Evolutionary conservation across 768 basidiomycete genomes (phyloP).

Genomic region (Multifurca ochricompacta): DNA sequence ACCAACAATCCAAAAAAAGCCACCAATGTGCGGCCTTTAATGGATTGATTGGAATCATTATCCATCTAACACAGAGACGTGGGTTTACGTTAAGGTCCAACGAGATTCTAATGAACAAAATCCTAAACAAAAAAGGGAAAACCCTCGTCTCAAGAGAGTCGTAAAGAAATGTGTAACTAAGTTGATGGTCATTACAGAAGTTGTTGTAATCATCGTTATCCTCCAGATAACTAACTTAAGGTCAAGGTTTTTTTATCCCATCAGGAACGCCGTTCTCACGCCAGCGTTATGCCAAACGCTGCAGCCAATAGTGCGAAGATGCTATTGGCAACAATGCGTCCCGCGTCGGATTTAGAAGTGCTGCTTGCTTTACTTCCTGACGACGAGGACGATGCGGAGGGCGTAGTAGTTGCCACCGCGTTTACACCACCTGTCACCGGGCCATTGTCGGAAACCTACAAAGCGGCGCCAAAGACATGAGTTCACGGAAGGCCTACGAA

Average conservation of each 20-base stretch:
- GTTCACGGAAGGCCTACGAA: neutral
- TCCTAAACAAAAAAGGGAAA: neutral
- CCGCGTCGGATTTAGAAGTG: neutral
- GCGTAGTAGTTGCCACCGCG: constrained; percentile 13
- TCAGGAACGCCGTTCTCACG: neutral
- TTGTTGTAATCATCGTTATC: neutral
- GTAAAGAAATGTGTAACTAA: neutral
- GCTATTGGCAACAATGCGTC: constrained; percentile 2
- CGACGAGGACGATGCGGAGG: neutral
- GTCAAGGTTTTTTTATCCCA: neutral
- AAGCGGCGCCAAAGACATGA: neutral
- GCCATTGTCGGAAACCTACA: constrained; percentile 33
- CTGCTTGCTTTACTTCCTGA: neutral
- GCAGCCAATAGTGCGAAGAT: constrained; percentile 3
- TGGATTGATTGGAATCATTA: too few species aligned
- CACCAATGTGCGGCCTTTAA: too few species aligned
- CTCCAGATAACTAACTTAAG: neutral
- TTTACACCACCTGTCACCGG: constrained; percentile 35
- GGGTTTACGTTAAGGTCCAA: too few species aligned
- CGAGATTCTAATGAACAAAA: neutral
- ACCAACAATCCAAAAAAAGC: too few species aligned
- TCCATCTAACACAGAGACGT: too few species aligned
- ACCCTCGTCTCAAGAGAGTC: neutral
- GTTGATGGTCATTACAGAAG: neutral
- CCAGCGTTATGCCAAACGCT: neutral